Evolutionary conservation across 2,329 filamentous ascomycete genomes (phyloP).

Genomic region (Cyclaneusma minus): DNA sequence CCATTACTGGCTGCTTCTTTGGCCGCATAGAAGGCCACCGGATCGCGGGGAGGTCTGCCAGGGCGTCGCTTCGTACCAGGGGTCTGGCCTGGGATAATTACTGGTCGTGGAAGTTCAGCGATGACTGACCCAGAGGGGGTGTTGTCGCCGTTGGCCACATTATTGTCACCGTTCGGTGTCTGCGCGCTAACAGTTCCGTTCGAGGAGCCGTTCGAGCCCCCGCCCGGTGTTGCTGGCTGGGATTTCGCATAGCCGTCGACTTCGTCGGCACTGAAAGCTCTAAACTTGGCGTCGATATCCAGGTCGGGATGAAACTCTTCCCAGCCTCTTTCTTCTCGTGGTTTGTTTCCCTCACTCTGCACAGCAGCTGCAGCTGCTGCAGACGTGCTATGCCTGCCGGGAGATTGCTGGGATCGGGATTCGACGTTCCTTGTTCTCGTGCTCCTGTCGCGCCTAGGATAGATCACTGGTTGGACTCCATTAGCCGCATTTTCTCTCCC

Average conservation of each 20-base stretch:
- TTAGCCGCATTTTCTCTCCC: constrained; percentile 32
- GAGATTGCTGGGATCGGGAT: constrained; percentile 32
- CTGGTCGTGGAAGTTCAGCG: neutral
- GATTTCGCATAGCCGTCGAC: constrained; percentile 58
- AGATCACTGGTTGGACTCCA: constrained; percentile 28
- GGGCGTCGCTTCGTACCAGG: constrained; percentile 37
- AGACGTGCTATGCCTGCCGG: constrained; percentile 55
- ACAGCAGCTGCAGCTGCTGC: constrained; percentile 78
- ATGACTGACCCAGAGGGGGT: neutral
- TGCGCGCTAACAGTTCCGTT: neutral
- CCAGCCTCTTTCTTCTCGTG: constrained; percentile 90
- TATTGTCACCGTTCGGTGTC: constrained; percentile 1
- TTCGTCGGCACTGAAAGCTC: constrained; percentile 67
- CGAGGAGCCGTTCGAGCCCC: neutral
- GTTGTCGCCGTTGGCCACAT: neutral
- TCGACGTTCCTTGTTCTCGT: constrained; percentile 37
- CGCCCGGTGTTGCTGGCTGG: constrained; percentile 8
- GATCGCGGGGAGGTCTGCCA: constrained; percentile 48
- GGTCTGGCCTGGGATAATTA: constrained; percentile 22
- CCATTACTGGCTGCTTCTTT: constrained; percentile 19
- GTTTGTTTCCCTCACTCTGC: constrained; percentile 93
- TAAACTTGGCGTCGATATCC: constrained; percentile 70
- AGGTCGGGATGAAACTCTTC: constrained; percentile 95
- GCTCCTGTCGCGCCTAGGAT: constrained; percentile 34
- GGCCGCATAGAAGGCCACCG: constrained; percentile 38